Conservation (phyloP, 1,284 basidiomycete species). For the Calocybe gambosa region DNA sequence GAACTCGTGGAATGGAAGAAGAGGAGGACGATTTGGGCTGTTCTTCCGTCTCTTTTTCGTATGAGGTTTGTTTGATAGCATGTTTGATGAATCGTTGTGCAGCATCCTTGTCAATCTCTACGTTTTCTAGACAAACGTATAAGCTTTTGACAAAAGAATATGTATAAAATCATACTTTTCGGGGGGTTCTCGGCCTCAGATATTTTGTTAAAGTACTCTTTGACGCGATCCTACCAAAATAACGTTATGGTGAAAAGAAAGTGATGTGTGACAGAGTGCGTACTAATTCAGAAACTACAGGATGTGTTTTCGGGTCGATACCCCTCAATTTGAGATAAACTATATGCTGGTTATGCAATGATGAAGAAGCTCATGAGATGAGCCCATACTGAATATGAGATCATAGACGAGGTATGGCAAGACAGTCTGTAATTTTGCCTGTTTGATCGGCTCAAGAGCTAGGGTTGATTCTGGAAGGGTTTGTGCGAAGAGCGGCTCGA, state of each 20-base stretch:
- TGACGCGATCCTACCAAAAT: constrained; percentile 56
- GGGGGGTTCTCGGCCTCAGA: constrained; percentile 63
- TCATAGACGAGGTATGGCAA: constrained; percentile 78
- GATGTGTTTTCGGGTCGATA: constrained; percentile 71
- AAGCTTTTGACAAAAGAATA: not conserved
- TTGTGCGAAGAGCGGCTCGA: constrained; percentile 59
- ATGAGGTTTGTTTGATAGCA: constrained; percentile 63
- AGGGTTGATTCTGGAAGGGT: constrained; percentile 60
- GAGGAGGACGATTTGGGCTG: constrained; percentile 18
- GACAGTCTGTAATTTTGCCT: constrained; percentile 70
- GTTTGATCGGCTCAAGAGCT: constrained; percentile 64
- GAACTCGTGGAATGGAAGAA: constrained; percentile 28
- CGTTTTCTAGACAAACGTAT: constrained; percentile 33
- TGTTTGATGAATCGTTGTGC: constrained; percentile 77
- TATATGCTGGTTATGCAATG: constrained; percentile 23
- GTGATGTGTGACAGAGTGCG: constrained; percentile 14
- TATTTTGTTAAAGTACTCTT: constrained; percentile 76
- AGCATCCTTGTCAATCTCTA: constrained; percentile 66
- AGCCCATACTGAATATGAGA: constrained; percentile 66
- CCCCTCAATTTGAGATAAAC: constrained; percentile 76
- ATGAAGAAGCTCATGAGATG: constrained; percentile 1
- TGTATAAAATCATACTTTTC: constrained; percentile 39
- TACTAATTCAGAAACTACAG: constrained; percentile 69
- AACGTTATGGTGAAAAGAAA: not conserved
- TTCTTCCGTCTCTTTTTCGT: constrained; percentile 27